A percentile compares a stretch with the other conserved stretches of the same genome.
Conservation (phyloP, 495 filamentous ascomycete species). For the Aspergillus cavernicola region DNA sequence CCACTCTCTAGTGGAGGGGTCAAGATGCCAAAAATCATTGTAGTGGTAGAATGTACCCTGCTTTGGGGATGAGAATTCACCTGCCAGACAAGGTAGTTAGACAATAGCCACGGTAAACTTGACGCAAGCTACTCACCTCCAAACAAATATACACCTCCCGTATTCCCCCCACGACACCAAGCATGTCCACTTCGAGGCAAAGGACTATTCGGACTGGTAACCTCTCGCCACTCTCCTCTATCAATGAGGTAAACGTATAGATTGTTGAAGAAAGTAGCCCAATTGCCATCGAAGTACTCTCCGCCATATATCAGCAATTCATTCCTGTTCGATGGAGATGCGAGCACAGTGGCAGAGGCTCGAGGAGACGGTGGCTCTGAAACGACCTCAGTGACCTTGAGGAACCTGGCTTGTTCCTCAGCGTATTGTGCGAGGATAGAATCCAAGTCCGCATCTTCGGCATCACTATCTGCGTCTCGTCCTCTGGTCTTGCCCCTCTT, state of each 20-base stretch:
- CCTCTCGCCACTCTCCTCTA: conserved; percentile 78
- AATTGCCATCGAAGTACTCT: conserved; percentile 62
- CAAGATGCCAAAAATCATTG: conserved; percentile 95
- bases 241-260: conserved; percentile 88
- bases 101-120: background rate
- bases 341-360: conserved; percentile 73
- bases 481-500: conserved; percentile 64
- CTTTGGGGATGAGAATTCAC: conserved; percentile 73
- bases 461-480: conserved; percentile 68
- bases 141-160: conserved; percentile 84
- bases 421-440: conserved; percentile 91
- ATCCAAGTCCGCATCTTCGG: conserved; percentile 91
- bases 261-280: conserved; percentile 64
- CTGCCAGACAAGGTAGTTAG: conserved; percentile 36
- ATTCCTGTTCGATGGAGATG: conserved; percentile 77
- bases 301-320: conserved; percentile 93
- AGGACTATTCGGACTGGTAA: conserved; percentile 88
- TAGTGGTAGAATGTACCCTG: conserved; percentile 99
- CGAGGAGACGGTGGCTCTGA: conserved; percentile 75
- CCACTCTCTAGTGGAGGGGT: conserved; percentile 82
- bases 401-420: conserved; percentile 79
- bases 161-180: conserved; percentile 83
- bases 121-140: conserved; percentile 55
- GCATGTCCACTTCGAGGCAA: conserved; percentile 89
- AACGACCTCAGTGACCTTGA: conserved; percentile 82